Percentiles rank a stretch among this genome's conserved stretches.
Evolutionary conservation across 2,329 filamentous ascomycete species (phyloP).

Genomic region (Aulographum hederae): DNA sequence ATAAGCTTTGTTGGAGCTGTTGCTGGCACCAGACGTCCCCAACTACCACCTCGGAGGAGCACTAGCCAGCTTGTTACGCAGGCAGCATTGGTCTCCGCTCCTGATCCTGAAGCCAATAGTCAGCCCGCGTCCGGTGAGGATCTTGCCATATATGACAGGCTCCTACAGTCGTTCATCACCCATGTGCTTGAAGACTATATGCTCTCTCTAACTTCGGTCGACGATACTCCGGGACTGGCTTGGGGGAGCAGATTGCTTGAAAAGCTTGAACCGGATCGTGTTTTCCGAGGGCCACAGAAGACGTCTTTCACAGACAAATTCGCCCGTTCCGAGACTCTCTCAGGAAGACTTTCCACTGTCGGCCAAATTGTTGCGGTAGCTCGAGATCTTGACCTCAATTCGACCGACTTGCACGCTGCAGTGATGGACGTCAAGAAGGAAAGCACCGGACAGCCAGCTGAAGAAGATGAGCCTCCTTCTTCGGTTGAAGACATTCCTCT

Average conservation of each 20-base stretch:
- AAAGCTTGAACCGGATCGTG: constrained; percentile 44
- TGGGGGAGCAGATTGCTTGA: constrained; percentile 45
- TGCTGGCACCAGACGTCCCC: constrained; percentile 47
- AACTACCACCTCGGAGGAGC: constrained; percentile 39
- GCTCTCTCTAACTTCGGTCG: constrained; percentile 26
- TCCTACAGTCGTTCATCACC: constrained; percentile 62
- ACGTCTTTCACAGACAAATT: constrained; percentile 46
- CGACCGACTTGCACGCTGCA: constrained; percentile 27
- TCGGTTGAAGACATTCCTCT: constrained; percentile 34
- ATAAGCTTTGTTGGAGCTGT: constrained; percentile 54
- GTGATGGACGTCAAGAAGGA: constrained; percentile 20
- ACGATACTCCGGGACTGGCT: constrained; percentile 29
- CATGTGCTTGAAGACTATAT: constrained; percentile 60
- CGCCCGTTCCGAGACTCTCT: constrained; percentile 41
- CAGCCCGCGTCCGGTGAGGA: constrained; percentile 32
- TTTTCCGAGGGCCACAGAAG: constrained; percentile 34
- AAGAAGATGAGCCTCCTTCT: constrained; percentile 36
- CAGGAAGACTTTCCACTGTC: constrained; percentile 45
- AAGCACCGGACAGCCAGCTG: constrained; percentile 22
- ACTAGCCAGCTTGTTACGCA: constrained; percentile 25
- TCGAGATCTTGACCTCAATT: constrained; percentile 33
- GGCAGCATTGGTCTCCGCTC: constrained; percentile 18
- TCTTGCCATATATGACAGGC: constrained; percentile 38
- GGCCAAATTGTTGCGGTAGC: constrained; percentile 55
- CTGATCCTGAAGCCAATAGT: constrained; percentile 37